These are phyloP conservation scores for Aureobasidium subglaciale DNA, from an alignment of 2,329 filamentous ascomycete species.

Conservation along the genomic window DNA sequence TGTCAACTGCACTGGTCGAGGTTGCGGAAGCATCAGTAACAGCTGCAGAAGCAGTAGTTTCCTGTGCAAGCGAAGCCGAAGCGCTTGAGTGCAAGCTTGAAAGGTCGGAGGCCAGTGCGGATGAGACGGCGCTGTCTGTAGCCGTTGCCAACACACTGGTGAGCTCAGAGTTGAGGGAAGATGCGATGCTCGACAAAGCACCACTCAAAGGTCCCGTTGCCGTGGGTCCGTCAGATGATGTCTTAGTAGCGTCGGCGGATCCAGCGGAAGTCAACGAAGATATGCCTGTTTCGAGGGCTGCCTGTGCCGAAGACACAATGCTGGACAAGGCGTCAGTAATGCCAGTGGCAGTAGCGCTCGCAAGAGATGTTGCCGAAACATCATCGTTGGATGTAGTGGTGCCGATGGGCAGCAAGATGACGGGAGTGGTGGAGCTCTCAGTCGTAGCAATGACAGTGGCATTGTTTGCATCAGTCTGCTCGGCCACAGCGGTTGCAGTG, in stretches of 20 bases:
- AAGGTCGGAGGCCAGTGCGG: constrained; percentile 24
- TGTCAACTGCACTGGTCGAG: background rate
- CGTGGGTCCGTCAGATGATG: constrained; percentile 14
- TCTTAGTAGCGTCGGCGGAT: constrained; percentile 13
- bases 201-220: constrained; percentile 11
- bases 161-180: constrained; percentile 24
- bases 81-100: constrained; percentile 27
- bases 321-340: constrained; percentile 14
- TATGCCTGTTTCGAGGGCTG: background rate
- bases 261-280: constrained; percentile 21
- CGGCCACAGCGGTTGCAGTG: background rate
- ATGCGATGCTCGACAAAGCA: constrained; percentile 24
- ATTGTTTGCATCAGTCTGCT: background rate
- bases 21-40: constrained; percentile 5
- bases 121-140: constrained; percentile 23
- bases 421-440: constrained; percentile 5
- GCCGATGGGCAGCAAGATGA: constrained; percentile 1
- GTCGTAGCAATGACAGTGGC: background rate
- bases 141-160: constrained; percentile 25
- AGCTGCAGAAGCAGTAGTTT: constrained; percentile 15
- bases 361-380: background rate
- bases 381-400: background rate
- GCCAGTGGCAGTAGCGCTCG: constrained; percentile 2
- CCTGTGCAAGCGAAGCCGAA: constrained; percentile 23
- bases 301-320: constrained; percentile 16